These are phyloP conservation scores for Boletus tomentosulus DNA, from an alignment of 768 basidiomycete species.

Conservation along the genomic window DNA sequence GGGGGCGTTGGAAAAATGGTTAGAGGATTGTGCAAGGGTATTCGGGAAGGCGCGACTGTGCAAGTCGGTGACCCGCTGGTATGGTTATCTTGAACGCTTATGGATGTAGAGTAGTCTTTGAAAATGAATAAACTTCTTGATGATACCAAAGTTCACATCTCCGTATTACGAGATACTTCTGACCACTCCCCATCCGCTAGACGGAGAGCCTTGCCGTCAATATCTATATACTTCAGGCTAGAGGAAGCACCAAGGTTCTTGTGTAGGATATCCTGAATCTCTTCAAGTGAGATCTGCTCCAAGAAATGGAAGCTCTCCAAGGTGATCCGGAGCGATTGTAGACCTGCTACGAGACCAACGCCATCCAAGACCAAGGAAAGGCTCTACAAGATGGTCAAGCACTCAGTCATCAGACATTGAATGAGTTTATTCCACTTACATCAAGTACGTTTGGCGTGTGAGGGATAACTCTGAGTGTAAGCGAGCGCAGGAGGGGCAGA, in stretches of 20 bases:
- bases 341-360: neutral
- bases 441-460: neutral
- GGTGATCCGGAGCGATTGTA: neutral
- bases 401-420: neutral
- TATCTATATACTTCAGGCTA: neutral
- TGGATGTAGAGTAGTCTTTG: too few relatives aligned
- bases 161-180: neutral
- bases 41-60: conserved; percentile 43
- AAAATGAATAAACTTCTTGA: neutral
- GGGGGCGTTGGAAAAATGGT: conserved; percentile 40
- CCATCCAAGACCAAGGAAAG: neutral
- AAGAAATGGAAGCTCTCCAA: neutral
- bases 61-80: conserved; percentile 18
- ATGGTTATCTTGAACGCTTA: conserved; percentile 17
- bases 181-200: conserved; percentile 3
- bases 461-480: neutral
- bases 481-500: conserved; percentile 6
- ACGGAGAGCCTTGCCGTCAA: neutral
- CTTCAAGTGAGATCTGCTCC: neutral
- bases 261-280: neutral
- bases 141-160: neutral
- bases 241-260: neutral
- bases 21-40: conserved; percentile 35
- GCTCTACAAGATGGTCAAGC: conserved; percentile 4
- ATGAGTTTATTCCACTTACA: neutral